Conservation (phyloP, 1,139 yeast genomes). For the Sporopachydermia cereana region DNA sequence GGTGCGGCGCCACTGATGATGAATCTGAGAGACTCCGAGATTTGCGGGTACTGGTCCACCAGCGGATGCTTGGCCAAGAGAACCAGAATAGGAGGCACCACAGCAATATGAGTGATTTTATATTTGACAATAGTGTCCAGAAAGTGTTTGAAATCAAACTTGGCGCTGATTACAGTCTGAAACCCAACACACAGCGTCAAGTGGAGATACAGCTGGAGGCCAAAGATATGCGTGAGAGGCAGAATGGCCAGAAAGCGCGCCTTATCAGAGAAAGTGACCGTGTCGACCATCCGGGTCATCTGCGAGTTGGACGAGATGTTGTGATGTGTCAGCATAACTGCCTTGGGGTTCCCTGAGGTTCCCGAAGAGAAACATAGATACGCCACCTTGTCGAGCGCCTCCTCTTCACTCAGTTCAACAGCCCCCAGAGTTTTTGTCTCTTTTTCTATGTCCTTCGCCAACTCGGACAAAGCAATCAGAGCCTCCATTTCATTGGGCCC, state of each 20-base stretch:
- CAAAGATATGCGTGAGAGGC: slow-evolving; percentile 30
- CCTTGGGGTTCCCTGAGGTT: slow-evolving; percentile 66
- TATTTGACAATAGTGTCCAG: slow-evolving; percentile 19
- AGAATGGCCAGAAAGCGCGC: slow-evolving; percentile 26
- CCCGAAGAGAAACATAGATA: slow-evolving; percentile 55
- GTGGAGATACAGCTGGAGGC: slow-evolving; percentile 20
- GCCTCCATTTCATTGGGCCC: not conserved
- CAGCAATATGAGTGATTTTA: slow-evolving; percentile 18
- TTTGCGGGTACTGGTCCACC: slow-evolving; percentile 21
- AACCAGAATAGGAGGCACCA: slow-evolving; percentile 29
- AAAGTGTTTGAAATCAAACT: slow-evolving; percentile 22
- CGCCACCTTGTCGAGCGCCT: slow-evolving; percentile 18
- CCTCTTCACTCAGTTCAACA: slow-evolving; percentile 13
- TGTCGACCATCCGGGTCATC: slow-evolving; percentile 8
- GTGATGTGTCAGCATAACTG: slow-evolving; percentile 50
- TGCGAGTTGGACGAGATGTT: slow-evolving; percentile 23
- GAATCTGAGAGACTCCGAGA: slow-evolving; percentile 15
- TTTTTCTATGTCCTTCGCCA: slow-evolving; percentile 11
- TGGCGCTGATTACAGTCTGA: slow-evolving; percentile 20
- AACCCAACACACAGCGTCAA: slow-evolving; percentile 16
- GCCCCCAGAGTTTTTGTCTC: slow-evolving; percentile 11
- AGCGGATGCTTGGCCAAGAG: slow-evolving; percentile 26
- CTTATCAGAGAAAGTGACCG: not conserved
- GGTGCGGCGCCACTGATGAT: slow-evolving; percentile 29
- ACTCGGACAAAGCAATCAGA: slow-evolving; percentile 14